Conservation (phyloP, 345 rosid species). For the Crucihimalaya himalaica region DNA sequence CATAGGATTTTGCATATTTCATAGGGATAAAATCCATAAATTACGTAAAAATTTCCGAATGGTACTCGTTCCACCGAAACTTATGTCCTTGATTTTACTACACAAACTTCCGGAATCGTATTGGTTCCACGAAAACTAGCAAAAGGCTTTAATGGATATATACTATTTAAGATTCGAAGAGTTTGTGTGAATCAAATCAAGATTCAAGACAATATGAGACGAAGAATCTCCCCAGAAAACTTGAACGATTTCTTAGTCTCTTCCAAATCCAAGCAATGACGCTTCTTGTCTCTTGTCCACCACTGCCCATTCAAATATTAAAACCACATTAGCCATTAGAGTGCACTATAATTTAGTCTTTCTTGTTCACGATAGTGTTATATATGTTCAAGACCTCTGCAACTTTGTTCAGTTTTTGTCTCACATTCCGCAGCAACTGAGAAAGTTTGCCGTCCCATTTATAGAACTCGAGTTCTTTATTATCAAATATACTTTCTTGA, state of each 20-base stretch:
- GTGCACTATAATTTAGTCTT: background rate
- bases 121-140: background rate
- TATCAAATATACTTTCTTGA: constrained; percentile 63
- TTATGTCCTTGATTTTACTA: too few species aligned
- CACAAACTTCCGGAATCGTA: too few species aligned
- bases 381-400: constrained; percentile 44
- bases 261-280: constrained; percentile 79
- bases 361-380: background rate
- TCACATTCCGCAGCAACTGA: constrained; percentile 60
- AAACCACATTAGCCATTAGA: background rate
- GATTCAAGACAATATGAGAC: constrained; percentile 49
- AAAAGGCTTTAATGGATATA: background rate
- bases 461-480: constrained; percentile 67
- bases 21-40: too few species aligned
- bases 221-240: constrained; percentile 72
- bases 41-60: too few species aligned
- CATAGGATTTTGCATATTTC: too few species aligned
- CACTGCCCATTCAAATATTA: background rate
- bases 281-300: constrained; percentile 73
- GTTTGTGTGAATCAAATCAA: background rate
- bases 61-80: too few species aligned
- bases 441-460: constrained; percentile 81
- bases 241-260: constrained; percentile 88
- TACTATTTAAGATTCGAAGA: background rate
- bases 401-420: constrained; percentile 64